Base-by-base conservation (phyloP, 2,329 filamentous ascomycete species). In the Aspergillus costaricaensis region DNA sequence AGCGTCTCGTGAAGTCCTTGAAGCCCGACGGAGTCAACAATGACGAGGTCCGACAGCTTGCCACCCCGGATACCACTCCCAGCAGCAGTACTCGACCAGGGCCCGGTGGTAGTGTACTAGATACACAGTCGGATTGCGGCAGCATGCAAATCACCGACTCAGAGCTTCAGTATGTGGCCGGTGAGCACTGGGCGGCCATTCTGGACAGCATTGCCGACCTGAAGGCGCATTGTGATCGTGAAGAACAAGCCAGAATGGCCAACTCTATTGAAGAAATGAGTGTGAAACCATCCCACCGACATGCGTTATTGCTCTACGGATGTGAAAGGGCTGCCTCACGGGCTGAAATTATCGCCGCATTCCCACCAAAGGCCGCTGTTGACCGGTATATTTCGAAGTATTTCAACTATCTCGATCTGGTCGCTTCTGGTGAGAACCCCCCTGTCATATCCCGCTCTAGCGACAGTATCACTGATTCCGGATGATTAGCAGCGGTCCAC, bases 1-100 rank as follows among this genome's bases (percentile, higher is more conserved):
- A 86, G 73, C 81, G 80, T 60, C 74, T 86, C 61, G 84, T 86
- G 52, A 75, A 85, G 55, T 83, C 82, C 14, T 68, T 86, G 57
- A 84, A 82, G 72, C 23, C 43, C 1, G 5, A 44, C 2, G 19
- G 30, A 17, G 10, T 15, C 7, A 17, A 50, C 12, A 39, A 30
- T 17, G 23, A 36, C 32, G 41, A 19, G 49, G 15, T 19, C n/a
- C 25, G 23, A 52, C 49, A 36, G 41, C 32, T 36, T 36, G 4
- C 53, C 7, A 53, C 47, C 15, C 27, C n/a, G 7, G 39, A 52
- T 30, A 4, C n/a, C 27, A 51, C n/a, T 12, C 17, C 50, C 7
- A 38, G 30, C 15, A 38, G 30, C 5, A 38, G 10, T 52, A 8
- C 21, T 39, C 51, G 30, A 8, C 44, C n/a, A 9, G 39, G 12